Percentiles rank a stretch among this genome's conserved stretches.
These are phyloP conservation scores for Auriscalpium vulgare DNA, from an alignment of 768 basidiomycete genomes.

Conservation along the genomic window DNA sequence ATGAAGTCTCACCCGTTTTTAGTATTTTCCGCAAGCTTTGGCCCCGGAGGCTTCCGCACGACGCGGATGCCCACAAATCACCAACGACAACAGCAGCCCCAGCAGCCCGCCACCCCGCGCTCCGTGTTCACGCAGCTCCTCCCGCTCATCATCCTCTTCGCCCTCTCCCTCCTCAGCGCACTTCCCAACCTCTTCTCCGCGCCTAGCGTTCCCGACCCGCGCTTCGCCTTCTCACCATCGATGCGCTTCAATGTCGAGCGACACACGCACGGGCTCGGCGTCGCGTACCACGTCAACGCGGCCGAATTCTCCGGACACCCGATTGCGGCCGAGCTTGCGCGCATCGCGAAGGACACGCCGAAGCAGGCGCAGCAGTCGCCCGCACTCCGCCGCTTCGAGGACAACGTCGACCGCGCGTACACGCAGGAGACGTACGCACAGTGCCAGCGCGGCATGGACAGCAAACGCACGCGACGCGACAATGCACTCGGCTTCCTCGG, in stretches of 20 bases:
- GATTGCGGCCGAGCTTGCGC: conserved; percentile 65
- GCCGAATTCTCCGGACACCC: conserved; percentile 73
- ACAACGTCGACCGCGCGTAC: conserved; percentile 65
- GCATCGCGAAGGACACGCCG: conserved; percentile 20
- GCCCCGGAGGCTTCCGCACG: conserved; percentile 74
- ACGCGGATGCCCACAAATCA: conserved; percentile 45
- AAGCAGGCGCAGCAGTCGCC: conserved; percentile 7
- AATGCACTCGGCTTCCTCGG: conserved; percentile 84
- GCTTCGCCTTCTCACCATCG: conserved; percentile 60
- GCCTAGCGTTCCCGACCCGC: conserved; percentile 66
- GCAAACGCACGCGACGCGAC: conserved; percentile 63
- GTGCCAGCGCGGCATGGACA: conserved; percentile 65
- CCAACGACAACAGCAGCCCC: conserved; percentile 26
- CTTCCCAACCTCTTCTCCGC: conserved; percentile 71
- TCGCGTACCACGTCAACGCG: conserved; percentile 81
- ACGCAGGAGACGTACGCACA: conserved; percentile 59
- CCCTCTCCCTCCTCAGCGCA: conserved; percentile 75
- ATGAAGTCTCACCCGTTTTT: conserved; percentile 9
- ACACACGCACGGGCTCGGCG: conserved; percentile 57
- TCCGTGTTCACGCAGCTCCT: conserved; percentile 70
- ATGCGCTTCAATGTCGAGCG: conserved; percentile 62
- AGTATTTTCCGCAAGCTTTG: conserved; percentile 77
- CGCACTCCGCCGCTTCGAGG: conserved; percentile 61
- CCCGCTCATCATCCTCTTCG: conserved; percentile 78
- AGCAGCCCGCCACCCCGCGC: conserved; percentile 41